These are phyloP conservation scores for Malus hybrid DNA, from an alignment of 331 rosid species.

Conservation along the genomic window DNA sequence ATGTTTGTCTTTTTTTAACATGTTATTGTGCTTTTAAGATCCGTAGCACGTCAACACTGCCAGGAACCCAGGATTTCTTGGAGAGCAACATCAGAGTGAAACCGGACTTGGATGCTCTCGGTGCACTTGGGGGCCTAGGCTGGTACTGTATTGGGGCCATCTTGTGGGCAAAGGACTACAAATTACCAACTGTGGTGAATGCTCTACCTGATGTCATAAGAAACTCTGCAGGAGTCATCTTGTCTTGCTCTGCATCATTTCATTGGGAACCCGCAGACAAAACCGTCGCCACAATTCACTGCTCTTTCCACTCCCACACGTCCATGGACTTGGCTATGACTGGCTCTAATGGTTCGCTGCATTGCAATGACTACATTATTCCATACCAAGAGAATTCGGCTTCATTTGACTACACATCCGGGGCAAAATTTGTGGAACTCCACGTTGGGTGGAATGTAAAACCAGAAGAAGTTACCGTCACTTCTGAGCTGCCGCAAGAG, in stretches of 20 bases:
- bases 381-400: conserved; percentile 54
- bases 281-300: conserved; percentile 48
- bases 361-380: conserved; percentile 50
- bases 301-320: conserved; percentile 57
- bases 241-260: conserved; percentile 52
- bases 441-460: conserved; percentile 52
- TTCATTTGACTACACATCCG: conserved; percentile 35
- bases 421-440: conserved; percentile 51
- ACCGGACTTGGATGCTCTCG: conserved; percentile 60
- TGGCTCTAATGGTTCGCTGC: conserved; percentile 47
- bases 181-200: conserved; percentile 40
- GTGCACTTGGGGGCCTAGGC: conserved; percentile 64
- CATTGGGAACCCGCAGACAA: conserved; percentile 45
- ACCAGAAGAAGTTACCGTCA: conserved; percentile 46
- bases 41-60: conserved; percentile 53
- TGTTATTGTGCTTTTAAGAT: conserved; percentile 32
- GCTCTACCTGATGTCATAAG: conserved; percentile 42
- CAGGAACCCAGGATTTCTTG: conserved; percentile 33
- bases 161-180: conserved; percentile 62
- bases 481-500: conserved; percentile 57
- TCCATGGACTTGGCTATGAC: conserved; percentile 55
- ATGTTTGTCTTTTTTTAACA: not conserved
- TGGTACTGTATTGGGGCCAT: conserved; percentile 78
- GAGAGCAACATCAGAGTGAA: conserved; percentile 55
- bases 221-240: conserved; percentile 49